Evolutionary conservation across 2,329 filamentous ascomycete species (phyloP).

Genomic region (Talaromyces sp.): DNA sequence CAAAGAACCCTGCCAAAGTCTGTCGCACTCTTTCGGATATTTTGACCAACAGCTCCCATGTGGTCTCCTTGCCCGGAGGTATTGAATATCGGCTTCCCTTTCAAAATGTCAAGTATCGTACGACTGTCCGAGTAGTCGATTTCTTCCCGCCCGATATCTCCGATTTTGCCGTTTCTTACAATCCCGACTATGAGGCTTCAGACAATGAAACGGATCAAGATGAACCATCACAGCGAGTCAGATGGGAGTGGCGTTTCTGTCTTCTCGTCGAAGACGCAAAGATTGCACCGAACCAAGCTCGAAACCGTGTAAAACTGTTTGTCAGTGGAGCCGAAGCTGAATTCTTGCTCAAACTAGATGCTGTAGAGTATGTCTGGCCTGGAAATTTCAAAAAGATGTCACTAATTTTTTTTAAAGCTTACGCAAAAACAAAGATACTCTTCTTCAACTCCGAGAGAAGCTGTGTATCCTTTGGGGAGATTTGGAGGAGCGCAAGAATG

Average conservation of each 20-base stretch:
- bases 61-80: slow-evolving; percentile 42
- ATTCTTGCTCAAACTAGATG: slow-evolving; percentile 51
- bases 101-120: slow-evolving; percentile 64
- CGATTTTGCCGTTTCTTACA: slow-evolving; percentile 59
- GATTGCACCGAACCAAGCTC: slow-evolving; percentile 30
- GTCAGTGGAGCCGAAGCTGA: slow-evolving; percentile 58
- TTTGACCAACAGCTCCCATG: slow-evolving; percentile 40
- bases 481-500: slow-evolving; percentile 63
- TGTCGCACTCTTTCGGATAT: slow-evolving; percentile 44
- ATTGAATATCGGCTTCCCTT: slow-evolving; percentile 59
- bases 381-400: neutral
- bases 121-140: slow-evolving; percentile 71
- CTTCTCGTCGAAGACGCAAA: slow-evolving; percentile 69
- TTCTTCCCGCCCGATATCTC: slow-evolving; percentile 66
- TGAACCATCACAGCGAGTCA: slow-evolving; percentile 9
- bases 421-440: slow-evolving; percentile 41
- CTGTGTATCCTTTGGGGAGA: slow-evolving; percentile 82
- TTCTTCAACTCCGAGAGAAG: slow-evolving; percentile 59
- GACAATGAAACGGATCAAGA: slow-evolving; percentile 23
- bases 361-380: slow-evolving; percentile 44
- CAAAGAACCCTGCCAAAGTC: slow-evolving; percentile 38
- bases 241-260: slow-evolving; percentile 81
- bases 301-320: slow-evolving; percentile 58
- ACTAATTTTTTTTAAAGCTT: slow-evolving; percentile 43
- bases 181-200: slow-evolving; percentile 34